Conservation (phyloP, 139 green algal genomes). For the Deuterostichococcus epilithicus region DNA sequence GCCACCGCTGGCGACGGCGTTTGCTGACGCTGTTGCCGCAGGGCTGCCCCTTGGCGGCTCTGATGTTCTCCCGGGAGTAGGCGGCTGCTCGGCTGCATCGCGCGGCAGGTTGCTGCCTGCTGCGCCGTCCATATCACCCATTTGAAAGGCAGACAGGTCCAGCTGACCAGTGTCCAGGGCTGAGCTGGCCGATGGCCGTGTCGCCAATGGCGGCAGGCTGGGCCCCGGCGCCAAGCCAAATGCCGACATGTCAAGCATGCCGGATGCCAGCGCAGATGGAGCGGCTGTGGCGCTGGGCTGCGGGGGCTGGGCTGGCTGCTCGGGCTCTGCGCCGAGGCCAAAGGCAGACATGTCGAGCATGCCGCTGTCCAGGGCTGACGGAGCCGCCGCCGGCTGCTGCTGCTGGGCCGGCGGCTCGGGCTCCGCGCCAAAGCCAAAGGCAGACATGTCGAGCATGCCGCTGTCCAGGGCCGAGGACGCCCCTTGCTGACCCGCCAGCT, state of each 20-base stretch:
- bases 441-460: conserved; percentile 44
- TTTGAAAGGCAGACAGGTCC: conserved; percentile 29
- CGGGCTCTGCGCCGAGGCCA: background rate
- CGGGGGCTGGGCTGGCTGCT: background rate
- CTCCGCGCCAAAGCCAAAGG: conserved; percentile 34
- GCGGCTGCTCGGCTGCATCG: background rate
- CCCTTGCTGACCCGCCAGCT: background rate
- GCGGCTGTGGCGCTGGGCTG: background rate
- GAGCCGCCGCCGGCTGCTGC: conserved; percentile 1
- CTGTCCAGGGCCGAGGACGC: conserved; percentile 20
- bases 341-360: conserved; percentile 27
- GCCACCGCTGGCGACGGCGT: too few relatives aligned
- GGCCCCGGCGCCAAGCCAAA: conserved; percentile 5
- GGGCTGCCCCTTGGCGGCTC: background rate
- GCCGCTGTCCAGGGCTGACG: conserved; percentile 1
- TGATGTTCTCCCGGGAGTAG: background rate
- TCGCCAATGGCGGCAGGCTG: background rate
- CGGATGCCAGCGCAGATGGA: background rate
- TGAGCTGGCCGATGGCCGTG: background rate
- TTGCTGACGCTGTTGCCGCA: conserved; percentile 1
- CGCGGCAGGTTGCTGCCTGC: too few relatives aligned
- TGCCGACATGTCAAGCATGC: conserved; percentile 13
- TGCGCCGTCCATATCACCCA: background rate
- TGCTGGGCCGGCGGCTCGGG: background rate
- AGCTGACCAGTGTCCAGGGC: conserved; percentile 25